Evolutionary conservation across 1,139 yeast genomes (phyloP).

Genomic region (Zygoascus sp.): DNA sequence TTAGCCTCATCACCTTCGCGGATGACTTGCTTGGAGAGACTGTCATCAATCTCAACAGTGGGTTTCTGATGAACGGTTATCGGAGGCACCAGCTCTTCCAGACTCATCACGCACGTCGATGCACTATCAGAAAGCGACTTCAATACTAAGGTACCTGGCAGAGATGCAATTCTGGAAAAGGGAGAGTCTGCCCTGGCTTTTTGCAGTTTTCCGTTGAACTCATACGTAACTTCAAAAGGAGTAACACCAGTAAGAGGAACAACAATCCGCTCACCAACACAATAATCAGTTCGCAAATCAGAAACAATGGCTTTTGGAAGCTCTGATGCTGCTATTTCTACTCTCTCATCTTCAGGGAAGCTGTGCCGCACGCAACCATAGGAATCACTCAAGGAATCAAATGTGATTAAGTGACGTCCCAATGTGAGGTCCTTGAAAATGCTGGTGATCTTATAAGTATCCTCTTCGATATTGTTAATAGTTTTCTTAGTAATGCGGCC

Average conservation of each 20-base stretch:
- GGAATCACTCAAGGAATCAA: conserved; percentile 57
- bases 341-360: conserved; percentile 32
- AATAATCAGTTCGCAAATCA: conserved; percentile 48
- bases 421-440: conserved; percentile 44
- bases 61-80: conserved; percentile 75
- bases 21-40: conserved; percentile 71
- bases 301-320: conserved; percentile 60
- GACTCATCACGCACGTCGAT: conserved; percentile 64
- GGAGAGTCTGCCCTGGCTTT: conserved; percentile 55
- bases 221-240: conserved; percentile 71
- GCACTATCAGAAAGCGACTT: conserved; percentile 70
- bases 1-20: conserved; percentile 69
- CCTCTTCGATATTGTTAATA: conserved; percentile 35
- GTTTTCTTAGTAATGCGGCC: conserved; percentile 43
- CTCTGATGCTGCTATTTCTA: conserved; percentile 60
- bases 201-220: conserved; percentile 60
- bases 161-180: conserved; percentile 71
- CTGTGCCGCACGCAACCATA: conserved; percentile 59
- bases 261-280: conserved; percentile 89
- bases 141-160: conserved; percentile 71
- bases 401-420: conserved; percentile 54
- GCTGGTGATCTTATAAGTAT: conserved; percentile 34
- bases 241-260: conserved; percentile 74
- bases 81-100: conserved; percentile 42
- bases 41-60: conserved; percentile 81